Percentiles rank a stretch among this genome's conserved stretches.
phyloP scores from a whole-genome alignment of 805 yeast genomes.

The Saturnispora diversa region DNA sequence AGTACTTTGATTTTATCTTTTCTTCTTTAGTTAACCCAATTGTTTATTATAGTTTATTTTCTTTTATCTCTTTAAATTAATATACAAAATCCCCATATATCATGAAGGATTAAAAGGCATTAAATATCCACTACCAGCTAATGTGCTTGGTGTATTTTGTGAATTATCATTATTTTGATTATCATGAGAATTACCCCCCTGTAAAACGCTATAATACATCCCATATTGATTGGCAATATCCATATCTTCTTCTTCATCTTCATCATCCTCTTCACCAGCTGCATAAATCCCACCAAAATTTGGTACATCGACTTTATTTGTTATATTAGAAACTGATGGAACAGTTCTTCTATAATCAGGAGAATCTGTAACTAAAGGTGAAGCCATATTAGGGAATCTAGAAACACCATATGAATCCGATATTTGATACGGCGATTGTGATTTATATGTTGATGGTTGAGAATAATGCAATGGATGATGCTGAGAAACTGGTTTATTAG shows the following conservation, averaged over 20 bases:
- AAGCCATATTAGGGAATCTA: conserved; percentile 15
- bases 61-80: no score
- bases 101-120: conserved; percentile 30
- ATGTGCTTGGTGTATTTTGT: conserved; percentile 9
- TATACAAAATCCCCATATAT: no score
- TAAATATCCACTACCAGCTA: conserved; percentile 19
- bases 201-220: conserved; percentile 27
- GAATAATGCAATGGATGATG: conserved; percentile 45
- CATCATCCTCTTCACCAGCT: conserved; percentile 15
- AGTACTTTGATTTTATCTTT: no score
- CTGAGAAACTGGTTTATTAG: conserved; percentile 39
- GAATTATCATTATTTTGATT: background rate
- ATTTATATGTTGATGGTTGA: conserved; percentile 21
- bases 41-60: no score
- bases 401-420: conserved; percentile 17
- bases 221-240: conserved; percentile 30
- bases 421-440: conserved; percentile 16
- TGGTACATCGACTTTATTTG: conserved; percentile 5
- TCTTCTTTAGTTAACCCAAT: no score
- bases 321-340: conserved; percentile 10
- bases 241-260: conserved; percentile 28
- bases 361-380: conserved; percentile 10
- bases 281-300: conserved; percentile 13
- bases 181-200: conserved; percentile 10
- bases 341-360: conserved; percentile 7